These are phyloP conservation scores for Diaporthe vexans DNA, from an alignment of 2,329 filamentous ascomycete species.

Conservation along the genomic window DNA sequence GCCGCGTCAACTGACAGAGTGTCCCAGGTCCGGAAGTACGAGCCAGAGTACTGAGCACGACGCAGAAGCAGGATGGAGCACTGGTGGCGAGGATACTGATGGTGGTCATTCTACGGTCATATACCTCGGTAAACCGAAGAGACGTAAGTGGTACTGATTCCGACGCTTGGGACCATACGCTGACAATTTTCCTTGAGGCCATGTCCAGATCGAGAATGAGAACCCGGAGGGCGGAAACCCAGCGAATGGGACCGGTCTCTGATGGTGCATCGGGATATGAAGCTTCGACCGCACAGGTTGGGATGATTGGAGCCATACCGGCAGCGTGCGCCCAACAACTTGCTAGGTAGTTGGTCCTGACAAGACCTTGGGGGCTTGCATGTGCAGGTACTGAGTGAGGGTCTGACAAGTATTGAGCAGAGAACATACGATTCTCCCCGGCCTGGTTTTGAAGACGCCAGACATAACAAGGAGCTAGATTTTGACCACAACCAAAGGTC, in stretches of 20 bases:
- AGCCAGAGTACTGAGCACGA: constrained; percentile 43
- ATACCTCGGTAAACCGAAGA: constrained; percentile 10
- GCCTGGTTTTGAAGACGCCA: constrained; percentile 24
- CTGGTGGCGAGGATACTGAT: constrained; percentile 50
- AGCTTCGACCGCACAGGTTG: neutral
- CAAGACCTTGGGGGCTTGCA: neutral
- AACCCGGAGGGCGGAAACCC: neutral
- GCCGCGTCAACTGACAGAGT: neutral
- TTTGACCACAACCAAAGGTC: constrained; percentile 18
- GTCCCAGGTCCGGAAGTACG: neutral
- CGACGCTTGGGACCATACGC: too few relatives aligned
- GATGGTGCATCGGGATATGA: too few relatives aligned
- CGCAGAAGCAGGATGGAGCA: constrained; percentile 50
- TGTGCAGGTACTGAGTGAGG: neutral
- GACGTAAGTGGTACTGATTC: constrained; percentile 33
- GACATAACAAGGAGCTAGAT: constrained; percentile 29
- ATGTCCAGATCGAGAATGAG: neutral
- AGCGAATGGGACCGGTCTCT: neutral
- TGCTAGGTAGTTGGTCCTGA: neutral
- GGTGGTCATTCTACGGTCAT: constrained; percentile 44
- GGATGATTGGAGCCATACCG: too few relatives aligned
- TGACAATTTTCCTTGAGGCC: constrained; percentile 14
- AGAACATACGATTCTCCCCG: constrained; percentile 37
- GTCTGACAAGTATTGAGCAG: constrained; percentile 36
- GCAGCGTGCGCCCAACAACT: too few relatives aligned